Percentiles rank a stretch among this genome's conserved stretches.
Conservation (phyloP, 2,329 filamentous ascomycete genomes). For the Aspergillus viridinutans region DNA sequence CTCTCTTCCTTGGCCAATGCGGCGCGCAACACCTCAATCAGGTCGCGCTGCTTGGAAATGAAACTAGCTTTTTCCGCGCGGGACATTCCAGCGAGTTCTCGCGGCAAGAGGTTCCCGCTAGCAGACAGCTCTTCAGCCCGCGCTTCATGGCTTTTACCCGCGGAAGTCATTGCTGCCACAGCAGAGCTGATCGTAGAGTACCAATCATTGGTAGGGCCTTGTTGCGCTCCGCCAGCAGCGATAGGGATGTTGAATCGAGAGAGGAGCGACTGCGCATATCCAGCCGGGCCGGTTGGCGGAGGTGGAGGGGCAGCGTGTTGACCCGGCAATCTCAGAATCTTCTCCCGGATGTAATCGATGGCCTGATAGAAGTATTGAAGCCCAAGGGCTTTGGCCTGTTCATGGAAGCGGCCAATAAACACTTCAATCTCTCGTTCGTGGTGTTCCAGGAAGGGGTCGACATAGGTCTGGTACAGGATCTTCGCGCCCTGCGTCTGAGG, state of each 20-base stretch:
- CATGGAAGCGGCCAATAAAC: conserved; percentile 78
- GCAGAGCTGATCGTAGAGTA: conserved; percentile 73
- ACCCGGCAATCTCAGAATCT: conserved; percentile 72
- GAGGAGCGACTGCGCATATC: conserved; percentile 76
- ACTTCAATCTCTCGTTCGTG: conserved; percentile 89
- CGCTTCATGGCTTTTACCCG: conserved; percentile 34
- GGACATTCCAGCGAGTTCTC: conserved; percentile 57
- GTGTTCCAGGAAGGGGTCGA: conserved; percentile 81
- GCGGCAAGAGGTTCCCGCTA: conserved; percentile 65
- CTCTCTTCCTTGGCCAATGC: conserved; percentile 77
- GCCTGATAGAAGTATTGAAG: conserved; percentile 68
- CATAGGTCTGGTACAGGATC: conserved; percentile 74
- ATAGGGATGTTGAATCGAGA: conserved; percentile 80
- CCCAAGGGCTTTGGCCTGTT: conserved; percentile 70
- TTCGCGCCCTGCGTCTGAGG: conserved; percentile 94
- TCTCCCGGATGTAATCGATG: conserved; percentile 68
- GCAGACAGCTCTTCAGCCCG: conserved; percentile 51
- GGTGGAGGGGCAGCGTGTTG: conserved; percentile 47
- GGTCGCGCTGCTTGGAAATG: conserved; percentile 73
- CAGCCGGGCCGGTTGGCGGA: conserved; percentile 36
- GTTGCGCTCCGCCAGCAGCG: conserved; percentile 48
- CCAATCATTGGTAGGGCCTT: conserved; percentile 59
- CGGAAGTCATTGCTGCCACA: conserved; percentile 57
- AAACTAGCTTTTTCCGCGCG: conserved; percentile 66
- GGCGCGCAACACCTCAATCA: conserved; percentile 67